These are phyloP conservation scores for Teunomyces tritomae DNA, from an alignment of 805 yeast species.

Conservation along the genomic window DNA sequence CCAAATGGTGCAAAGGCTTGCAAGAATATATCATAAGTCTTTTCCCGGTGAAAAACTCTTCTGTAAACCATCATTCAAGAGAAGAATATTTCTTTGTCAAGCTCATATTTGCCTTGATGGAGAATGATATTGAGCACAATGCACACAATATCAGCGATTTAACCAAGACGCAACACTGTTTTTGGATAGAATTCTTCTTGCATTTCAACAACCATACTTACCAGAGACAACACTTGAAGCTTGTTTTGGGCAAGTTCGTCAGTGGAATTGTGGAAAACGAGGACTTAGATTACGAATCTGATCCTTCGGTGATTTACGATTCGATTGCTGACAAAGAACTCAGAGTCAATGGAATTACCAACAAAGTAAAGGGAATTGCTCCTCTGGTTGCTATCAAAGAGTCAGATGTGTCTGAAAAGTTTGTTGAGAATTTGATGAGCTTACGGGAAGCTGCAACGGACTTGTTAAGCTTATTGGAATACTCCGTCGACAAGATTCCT, in stretches of 20 bases:
- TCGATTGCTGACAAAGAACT: constrained; percentile 37
- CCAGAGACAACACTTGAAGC: constrained; percentile 46
- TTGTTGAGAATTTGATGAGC: constrained; percentile 69
- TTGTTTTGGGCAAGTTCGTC: constrained; percentile 38
- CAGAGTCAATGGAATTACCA: constrained; percentile 34
- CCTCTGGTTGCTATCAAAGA: constrained; percentile 78
- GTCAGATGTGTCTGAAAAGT: constrained; percentile 64
- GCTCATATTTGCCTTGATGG: constrained; percentile 49
- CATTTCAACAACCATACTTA: constrained; percentile 46
- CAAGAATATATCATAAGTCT: constrained; percentile 21
- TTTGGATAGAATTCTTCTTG: constrained; percentile 46
- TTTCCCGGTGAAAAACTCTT: constrained; percentile 31
- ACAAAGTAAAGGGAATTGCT: constrained; percentile 32
- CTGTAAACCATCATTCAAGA: constrained; percentile 44
- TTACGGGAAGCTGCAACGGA: constrained; percentile 70
- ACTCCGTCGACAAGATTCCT: constrained; percentile 37
- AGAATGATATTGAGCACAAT: constrained; percentile 34
- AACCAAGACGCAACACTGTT: constrained; percentile 32
- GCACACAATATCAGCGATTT: constrained; percentile 32
- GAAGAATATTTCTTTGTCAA: constrained; percentile 70
- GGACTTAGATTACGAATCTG: constrained; percentile 69
- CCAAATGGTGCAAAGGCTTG: constrained; percentile 18
- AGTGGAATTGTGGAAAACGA: constrained; percentile 42
- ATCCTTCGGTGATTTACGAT: constrained; percentile 62
- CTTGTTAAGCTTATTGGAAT: constrained; percentile 52